These are phyloP conservation scores for Lentinula lateritia DNA, from an alignment of 768 basidiomycete genomes.

Conservation along the genomic window DNA sequence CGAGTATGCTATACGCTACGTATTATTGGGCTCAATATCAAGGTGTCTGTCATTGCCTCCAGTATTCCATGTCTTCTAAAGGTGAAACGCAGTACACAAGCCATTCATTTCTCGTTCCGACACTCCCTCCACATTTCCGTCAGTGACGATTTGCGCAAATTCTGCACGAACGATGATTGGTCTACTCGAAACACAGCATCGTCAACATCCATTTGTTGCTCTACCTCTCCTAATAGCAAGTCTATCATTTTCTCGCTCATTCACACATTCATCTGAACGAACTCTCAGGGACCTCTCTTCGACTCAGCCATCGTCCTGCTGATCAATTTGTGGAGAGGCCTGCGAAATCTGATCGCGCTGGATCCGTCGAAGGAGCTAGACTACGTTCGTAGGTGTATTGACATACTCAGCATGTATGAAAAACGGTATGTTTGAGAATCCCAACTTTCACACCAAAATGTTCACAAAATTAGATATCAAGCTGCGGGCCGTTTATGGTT, in stretches of 20 bases:
- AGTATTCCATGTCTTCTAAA: neutral
- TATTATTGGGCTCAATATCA: conserved; percentile 34
- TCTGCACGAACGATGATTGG: conserved; percentile 46
- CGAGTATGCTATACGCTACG: conserved; percentile 39
- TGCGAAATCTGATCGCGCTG: conserved; percentile 27
- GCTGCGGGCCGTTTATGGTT: conserved; percentile 43
- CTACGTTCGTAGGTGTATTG: conserved; percentile 42
- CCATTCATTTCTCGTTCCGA: conserved; percentile 18
- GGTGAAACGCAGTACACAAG: conserved; percentile 12
- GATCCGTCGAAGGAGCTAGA: conserved; percentile 41
- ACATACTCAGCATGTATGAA: neutral
- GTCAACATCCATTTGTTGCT: conserved; percentile 14
- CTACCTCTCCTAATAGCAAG: neutral
- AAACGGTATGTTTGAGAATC: neutral
- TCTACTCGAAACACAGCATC: conserved; percentile 42
- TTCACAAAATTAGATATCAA: conserved; percentile 30
- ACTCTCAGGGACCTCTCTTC: conserved; percentile 20
- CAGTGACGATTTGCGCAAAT: conserved; percentile 32
- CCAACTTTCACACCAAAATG: neutral
- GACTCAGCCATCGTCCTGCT: conserved; percentile 40
- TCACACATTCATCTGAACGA: neutral
- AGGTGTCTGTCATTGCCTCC: neutral
- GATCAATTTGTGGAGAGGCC: conserved; percentile 42
- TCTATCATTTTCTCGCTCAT: neutral
- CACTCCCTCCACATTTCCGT: conserved; percentile 45